Evolutionary conservation across 2,329 filamentous ascomycete species (phyloP).

Genomic region (Aspergillus spinulosporus): DNA sequence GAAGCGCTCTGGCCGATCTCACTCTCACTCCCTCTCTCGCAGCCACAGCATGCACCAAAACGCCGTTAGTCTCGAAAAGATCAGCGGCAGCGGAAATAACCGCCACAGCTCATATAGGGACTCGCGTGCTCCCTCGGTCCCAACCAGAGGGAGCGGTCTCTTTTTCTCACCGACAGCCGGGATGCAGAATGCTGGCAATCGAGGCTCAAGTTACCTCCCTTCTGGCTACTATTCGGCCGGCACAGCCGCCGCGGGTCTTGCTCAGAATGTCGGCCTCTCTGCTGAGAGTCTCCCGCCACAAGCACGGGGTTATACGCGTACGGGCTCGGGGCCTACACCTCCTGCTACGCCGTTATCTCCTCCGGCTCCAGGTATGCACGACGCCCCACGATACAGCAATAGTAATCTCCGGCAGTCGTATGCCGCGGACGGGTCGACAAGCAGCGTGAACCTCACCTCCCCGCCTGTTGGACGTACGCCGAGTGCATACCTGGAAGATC

Average conservation of each 20-base stretch:
- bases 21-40: constrained; percentile 28
- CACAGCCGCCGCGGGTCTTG: constrained; percentile 51
- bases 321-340: constrained; percentile 55
- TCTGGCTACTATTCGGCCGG: constrained; percentile 86
- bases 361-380: constrained; percentile 39
- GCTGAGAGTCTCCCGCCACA: constrained; percentile 64
- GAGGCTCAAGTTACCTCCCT: constrained; percentile 79
- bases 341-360: constrained; percentile 64
- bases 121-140: constrained; percentile 27
- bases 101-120: constrained; percentile 14
- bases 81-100: constrained; percentile 1
- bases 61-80: constrained; percentile 12
- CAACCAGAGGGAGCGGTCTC: constrained; percentile 67
- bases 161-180: constrained; percentile 92
- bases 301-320: constrained; percentile 54
- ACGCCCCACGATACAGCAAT: constrained; percentile 23
- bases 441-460: constrained; percentile 64
- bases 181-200: constrained; percentile 57
- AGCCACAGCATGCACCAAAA: constrained; percentile 36
- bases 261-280: constrained; percentile 39
- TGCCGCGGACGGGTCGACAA: constrained; percentile 47
- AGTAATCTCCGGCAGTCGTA: constrained; percentile 32
- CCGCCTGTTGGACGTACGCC: constrained; percentile 72
- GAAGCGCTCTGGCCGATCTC: constrained; percentile 34
- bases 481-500: constrained; percentile 84